These are phyloP conservation scores for Grifola frondosa DNA, from an alignment of 1,284 basidiomycete species.

Conservation along the genomic window DNA sequence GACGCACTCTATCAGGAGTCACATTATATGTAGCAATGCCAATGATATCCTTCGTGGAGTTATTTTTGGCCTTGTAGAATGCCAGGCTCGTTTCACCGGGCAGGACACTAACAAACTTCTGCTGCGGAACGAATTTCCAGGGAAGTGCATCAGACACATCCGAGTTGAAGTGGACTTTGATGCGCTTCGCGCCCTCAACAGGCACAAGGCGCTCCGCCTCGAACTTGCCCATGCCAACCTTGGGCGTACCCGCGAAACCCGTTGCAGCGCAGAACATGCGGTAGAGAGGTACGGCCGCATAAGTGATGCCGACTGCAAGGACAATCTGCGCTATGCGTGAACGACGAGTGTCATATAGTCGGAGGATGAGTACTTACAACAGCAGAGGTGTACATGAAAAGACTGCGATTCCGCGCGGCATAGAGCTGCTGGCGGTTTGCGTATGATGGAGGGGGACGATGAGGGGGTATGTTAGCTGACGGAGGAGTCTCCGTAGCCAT, in stretches of 20 bases:
- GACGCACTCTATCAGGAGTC: constrained; percentile 81
- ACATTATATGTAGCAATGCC: constrained; percentile 99
- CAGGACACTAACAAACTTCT: constrained; percentile 87
- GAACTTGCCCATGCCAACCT: constrained; percentile 81
- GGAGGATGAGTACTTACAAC: constrained; percentile 49
- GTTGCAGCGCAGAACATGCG: constrained; percentile 98
- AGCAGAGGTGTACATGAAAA: constrained; percentile 80
- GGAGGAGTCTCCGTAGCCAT: constrained; percentile 13
- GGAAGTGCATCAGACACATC: constrained; percentile 87
- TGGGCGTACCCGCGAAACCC: constrained; percentile 94
- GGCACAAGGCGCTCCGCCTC: constrained; percentile 82
- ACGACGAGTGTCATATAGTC: neutral
- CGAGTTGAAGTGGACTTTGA: constrained; percentile 96
- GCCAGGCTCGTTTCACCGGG: constrained; percentile 97
- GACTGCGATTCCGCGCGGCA: constrained; percentile 60
- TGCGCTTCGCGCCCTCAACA: constrained; percentile 66
- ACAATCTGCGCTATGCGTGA: constrained; percentile 56
- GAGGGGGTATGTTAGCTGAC: constrained; percentile 12
- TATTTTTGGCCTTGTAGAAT: constrained; percentile 95
- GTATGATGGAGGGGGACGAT: constrained; percentile 14
- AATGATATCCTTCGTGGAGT: constrained; percentile 84
- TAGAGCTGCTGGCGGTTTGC: constrained; percentile 36
- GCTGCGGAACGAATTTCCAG: constrained; percentile 92
- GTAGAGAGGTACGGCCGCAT: constrained; percentile 96
- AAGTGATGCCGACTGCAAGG: constrained; percentile 80